Evolutionary conservation across 2,329 filamentous ascomycete genomes (phyloP).

Genomic region (Penicillium nordicum): DNA sequence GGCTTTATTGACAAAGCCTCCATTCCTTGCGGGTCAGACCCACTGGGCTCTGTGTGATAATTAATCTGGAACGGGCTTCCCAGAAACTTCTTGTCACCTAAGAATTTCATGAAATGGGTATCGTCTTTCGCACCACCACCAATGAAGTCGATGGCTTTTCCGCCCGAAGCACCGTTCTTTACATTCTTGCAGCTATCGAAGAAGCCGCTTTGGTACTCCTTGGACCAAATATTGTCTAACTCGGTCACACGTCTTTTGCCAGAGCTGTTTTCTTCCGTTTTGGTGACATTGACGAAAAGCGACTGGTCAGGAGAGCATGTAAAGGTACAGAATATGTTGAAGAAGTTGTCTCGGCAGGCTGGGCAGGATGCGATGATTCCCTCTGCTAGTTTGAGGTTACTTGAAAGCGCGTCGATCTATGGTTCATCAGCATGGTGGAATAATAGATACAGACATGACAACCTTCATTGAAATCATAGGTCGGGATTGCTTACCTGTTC

Average conservation of each 20-base stretch:
- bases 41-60: slow-evolving; percentile 61
- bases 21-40: slow-evolving; percentile 67
- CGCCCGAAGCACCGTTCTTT: slow-evolving; percentile 93
- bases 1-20: slow-evolving; percentile 65
- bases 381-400: slow-evolving; percentile 81
- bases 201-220: slow-evolving; percentile 80
- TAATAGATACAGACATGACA: too few species aligned
- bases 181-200: slow-evolving; percentile 98
- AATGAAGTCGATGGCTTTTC: slow-evolving; percentile 91
- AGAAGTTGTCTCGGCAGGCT: slow-evolving; percentile 97
- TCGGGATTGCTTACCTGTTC: slow-evolving; percentile 58
- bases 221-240: slow-evolving; percentile 82
- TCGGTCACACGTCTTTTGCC: slow-evolving; percentile 72
- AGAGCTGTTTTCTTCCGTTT: slow-evolving; percentile 55
- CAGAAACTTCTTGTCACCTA: slow-evolving; percentile 83
- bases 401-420: slow-evolving; percentile 73
- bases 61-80: slow-evolving; percentile 99
- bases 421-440: slow-evolving; percentile 13
- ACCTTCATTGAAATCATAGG: neutral
- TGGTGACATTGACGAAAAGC: slow-evolving; percentile 87
- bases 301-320: slow-evolving; percentile 97
- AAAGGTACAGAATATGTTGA: slow-evolving; percentile 96
- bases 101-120: slow-evolving; percentile 78
- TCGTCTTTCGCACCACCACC: slow-evolving; percentile 93
- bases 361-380: slow-evolving; percentile 90